Conservation (phyloP, 148 eudicot genomes). For the Rhododendron mucronatum region DNA sequence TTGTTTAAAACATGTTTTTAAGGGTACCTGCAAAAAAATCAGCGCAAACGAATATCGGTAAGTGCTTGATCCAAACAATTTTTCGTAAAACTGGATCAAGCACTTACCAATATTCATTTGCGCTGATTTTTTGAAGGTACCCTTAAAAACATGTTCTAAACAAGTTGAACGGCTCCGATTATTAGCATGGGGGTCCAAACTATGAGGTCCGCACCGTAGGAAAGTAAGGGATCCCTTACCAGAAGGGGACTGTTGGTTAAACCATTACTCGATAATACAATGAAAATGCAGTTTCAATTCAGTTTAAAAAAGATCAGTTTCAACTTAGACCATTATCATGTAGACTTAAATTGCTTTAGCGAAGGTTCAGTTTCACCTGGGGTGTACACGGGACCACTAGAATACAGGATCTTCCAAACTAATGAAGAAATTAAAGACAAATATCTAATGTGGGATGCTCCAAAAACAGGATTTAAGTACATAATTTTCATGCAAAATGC, state of each 20-base stretch:
- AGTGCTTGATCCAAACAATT: too few relatives aligned
- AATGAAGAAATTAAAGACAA: not conserved
- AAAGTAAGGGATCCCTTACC: too few relatives aligned
- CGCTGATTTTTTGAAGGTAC: too few relatives aligned
- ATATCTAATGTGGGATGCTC: not conserved
- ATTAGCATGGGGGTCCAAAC: too few relatives aligned
- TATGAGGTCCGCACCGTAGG: too few relatives aligned
- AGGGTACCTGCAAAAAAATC: too few relatives aligned
- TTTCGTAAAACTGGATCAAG: too few relatives aligned
- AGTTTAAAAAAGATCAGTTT: not conserved
- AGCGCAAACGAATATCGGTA: too few relatives aligned
- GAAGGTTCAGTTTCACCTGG: not conserved
- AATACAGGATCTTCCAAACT: not conserved
- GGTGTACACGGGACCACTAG: not conserved
- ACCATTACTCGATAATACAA: not conserved
- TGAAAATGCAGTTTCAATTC: not conserved
- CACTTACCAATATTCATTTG: too few relatives aligned
- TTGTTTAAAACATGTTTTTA: too few relatives aligned
- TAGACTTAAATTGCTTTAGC: not conserved
- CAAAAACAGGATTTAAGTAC: not conserved
- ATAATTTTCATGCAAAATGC: not conserved
- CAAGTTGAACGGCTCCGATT: too few relatives aligned
- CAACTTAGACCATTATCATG: not conserved
- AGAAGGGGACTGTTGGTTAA: not conserved
- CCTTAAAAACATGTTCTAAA: too few relatives aligned